phyloP scores from a whole-genome alignment of 371 early-diverging fungal species.

The Fennellomyces sp. region DNA sequence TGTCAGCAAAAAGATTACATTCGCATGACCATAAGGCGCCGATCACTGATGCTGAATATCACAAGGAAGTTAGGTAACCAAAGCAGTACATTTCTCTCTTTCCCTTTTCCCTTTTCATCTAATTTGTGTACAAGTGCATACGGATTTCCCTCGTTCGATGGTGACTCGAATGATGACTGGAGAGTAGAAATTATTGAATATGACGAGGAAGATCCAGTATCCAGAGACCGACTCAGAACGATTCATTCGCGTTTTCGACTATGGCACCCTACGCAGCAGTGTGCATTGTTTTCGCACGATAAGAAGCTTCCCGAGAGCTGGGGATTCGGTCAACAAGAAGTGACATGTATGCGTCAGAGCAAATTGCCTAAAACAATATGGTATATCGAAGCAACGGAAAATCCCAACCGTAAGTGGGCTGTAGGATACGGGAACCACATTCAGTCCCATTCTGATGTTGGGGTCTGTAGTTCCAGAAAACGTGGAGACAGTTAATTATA shows the following conservation, averaged over 20 bases:
- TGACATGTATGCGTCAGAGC: slow-evolving; percentile 78
- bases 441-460: background rate
- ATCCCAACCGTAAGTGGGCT: slow-evolving; percentile 49
- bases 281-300: slow-evolving; percentile 79
- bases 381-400: slow-evolving; percentile 61
- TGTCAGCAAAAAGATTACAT: slow-evolving; percentile 69
- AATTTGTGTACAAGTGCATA: slow-evolving; percentile 45
- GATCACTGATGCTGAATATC: slow-evolving; percentile 85
- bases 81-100: background rate
- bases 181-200: slow-evolving; percentile 68
- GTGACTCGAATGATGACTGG: slow-evolving; percentile 70
- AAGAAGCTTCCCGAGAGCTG: slow-evolving; percentile 90
- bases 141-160: slow-evolving; percentile 43
- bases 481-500: slow-evolving; percentile 53
- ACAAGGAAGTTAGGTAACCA: slow-evolving; percentile 77
- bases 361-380: slow-evolving; percentile 67
- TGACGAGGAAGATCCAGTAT: slow-evolving; percentile 55
- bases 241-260: slow-evolving; percentile 75
- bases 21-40: slow-evolving; percentile 66
- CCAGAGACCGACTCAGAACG: slow-evolving; percentile 59
- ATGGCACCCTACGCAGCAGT: slow-evolving; percentile 74
- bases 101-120: background rate
- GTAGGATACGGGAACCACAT: too few relatives aligned
- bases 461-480: slow-evolving; percentile 31
- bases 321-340: slow-evolving; percentile 97